A percentile compares a stretch with the other conserved stretches of the same genome.
Conservation (phyloP, 176 grass and related monocot genomes). For the Oryza glaberrima region DNA sequence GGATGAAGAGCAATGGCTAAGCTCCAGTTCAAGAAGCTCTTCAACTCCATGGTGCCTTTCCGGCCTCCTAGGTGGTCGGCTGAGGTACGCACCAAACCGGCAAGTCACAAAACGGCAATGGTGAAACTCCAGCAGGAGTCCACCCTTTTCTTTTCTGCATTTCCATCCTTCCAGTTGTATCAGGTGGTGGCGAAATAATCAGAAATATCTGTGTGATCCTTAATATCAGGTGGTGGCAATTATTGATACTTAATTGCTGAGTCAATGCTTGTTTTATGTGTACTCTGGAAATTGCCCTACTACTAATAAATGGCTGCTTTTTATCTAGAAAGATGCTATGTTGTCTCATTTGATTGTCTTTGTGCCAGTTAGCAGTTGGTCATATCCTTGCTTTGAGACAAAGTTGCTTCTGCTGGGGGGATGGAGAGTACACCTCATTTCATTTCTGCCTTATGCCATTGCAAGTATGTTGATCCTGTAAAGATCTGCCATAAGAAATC, state of each 20-base stretch:
- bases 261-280: conserved; percentile 30
- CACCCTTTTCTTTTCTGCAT: background rate
- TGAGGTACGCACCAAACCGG: conserved; percentile 54
- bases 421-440: conserved; percentile 13
- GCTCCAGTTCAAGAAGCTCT: conserved; percentile 22
- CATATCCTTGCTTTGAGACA: background rate
- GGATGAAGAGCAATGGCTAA: conserved; percentile 34
- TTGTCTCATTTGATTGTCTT: conserved; percentile 25
- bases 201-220: conserved; percentile 15
- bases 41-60: conserved; percentile 38
- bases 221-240: conserved; percentile 15
- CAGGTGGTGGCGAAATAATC: conserved; percentile 27
- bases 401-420: background rate
- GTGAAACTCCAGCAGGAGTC: conserved; percentile 50
- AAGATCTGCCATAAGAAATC: background rate
- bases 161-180: conserved; percentile 34
- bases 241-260: conserved; percentile 7
- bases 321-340: conserved; percentile 19
- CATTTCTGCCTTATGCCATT: conserved; percentile 4
- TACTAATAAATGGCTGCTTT: conserved; percentile 31
- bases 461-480: conserved; percentile 15
- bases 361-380: background rate
- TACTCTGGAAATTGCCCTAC: conserved; percentile 29
- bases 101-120: conserved; percentile 65
- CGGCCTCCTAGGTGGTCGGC: conserved; percentile 33